Evolutionary conservation across 2,329 filamentous ascomycete genomes (phyloP).

Genomic region (Fusarium caatingaense): DNA sequence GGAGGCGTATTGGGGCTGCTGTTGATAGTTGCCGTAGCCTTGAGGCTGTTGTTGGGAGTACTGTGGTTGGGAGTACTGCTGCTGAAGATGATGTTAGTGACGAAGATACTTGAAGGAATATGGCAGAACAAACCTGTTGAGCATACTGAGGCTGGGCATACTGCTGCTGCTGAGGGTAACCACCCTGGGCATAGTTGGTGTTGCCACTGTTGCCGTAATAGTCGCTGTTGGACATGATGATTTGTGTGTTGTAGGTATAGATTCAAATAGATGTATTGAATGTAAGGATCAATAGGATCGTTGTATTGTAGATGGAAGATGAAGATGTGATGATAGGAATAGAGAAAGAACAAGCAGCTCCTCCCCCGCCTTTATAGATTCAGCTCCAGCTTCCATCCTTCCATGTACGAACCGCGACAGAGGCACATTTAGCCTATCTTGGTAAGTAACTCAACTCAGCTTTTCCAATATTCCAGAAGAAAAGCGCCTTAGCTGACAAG

Average conservation of each 20-base stretch:
- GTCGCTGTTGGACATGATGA: constrained; percentile 53
- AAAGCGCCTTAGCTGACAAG: constrained; percentile 41
- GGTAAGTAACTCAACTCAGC: neutral
- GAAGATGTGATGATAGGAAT: neutral
- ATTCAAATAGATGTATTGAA: neutral
- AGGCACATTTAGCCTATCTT: constrained; percentile 18
- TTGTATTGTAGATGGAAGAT: neutral
- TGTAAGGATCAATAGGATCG: neutral
- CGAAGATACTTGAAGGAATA: neutral
- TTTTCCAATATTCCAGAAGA: neutral
- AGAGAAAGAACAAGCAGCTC: neutral
- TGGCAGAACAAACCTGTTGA: constrained; percentile 42
- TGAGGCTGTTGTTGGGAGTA: constrained; percentile 40
- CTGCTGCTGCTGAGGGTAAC: constrained; percentile 42
- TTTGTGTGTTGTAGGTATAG: neutral
- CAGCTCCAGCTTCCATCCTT: neutral
- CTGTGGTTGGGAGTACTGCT: constrained; percentile 38
- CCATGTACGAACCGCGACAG: neutral
- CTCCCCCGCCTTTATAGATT: constrained; percentile 39
- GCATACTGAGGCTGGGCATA: constrained; percentile 41
- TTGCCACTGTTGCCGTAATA: constrained; percentile 51
- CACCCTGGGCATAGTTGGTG: constrained; percentile 41
- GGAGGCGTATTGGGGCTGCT: constrained; percentile 39
- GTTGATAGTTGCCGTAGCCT: constrained; percentile 35
- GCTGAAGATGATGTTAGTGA: constrained; percentile 19